Conservation (phyloP, 164 flowering plant genomes). For the Warburgia ugandensis region DNA sequence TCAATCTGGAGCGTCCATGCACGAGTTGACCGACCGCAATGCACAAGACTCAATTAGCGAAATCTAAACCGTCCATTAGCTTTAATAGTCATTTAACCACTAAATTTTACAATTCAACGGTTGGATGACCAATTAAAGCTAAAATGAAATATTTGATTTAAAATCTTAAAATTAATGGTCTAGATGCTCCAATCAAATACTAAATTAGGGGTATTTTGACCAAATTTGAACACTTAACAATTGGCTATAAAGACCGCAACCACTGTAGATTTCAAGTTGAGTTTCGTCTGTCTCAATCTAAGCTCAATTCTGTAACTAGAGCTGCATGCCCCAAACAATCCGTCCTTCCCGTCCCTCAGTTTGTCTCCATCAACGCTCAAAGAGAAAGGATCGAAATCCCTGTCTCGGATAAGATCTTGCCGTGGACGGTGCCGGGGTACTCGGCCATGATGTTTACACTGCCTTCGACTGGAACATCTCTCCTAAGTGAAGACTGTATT, state of each 20-base stretch:
- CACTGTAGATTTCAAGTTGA: slow-evolving; percentile 70
- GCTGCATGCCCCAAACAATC: slow-evolving; percentile 98
- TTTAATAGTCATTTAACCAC: no score
- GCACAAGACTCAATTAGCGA: no score
- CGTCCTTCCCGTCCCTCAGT: slow-evolving; percentile 89
- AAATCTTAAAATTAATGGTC: no score
- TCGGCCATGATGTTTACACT: slow-evolving; percentile 86
- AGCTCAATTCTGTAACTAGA: slow-evolving; percentile 78
- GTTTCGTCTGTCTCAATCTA: slow-evolving; percentile 66
- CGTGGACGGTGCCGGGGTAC: slow-evolving; percentile 80
- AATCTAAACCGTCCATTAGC: no score
- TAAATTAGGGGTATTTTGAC: no score
- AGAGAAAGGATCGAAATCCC: slow-evolving; percentile 97
- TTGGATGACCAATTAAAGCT: no score
- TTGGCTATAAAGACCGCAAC: slow-evolving; percentile 94
- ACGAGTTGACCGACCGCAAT: no score
- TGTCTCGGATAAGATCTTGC: slow-evolving; percentile 68
- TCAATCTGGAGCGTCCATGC: no score
- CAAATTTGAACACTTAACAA: no score
- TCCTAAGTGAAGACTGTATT: slow-evolving; percentile 62
- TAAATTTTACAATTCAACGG: no score
- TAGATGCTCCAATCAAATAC: no score
- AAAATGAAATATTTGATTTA: no score
- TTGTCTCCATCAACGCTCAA: slow-evolving; percentile 86
- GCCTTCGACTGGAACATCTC: slow-evolving; percentile 54